These are phyloP conservation scores for Tirmania nivea DNA, from an alignment of 495 filamentous ascomycete genomes.

Conservation along the genomic window DNA sequence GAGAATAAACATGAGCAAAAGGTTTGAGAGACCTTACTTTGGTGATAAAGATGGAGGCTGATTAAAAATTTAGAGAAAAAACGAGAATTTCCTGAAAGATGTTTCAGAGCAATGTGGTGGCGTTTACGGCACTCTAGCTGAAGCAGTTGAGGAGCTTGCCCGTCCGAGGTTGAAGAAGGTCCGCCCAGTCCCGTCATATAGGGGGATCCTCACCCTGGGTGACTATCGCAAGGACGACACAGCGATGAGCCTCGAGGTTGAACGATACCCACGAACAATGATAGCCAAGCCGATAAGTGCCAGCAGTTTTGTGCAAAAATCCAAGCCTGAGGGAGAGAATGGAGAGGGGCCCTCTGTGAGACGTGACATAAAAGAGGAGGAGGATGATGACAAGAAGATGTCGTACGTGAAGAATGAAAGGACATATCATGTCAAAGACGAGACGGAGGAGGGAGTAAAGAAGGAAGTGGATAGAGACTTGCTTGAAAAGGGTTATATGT, in stretches of 20 bases:
- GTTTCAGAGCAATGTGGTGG: conserved; percentile 44
- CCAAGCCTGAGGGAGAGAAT: conserved; percentile 23
- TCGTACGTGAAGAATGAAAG: conserved; percentile 46
- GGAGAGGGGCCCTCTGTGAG: conserved; percentile 28
- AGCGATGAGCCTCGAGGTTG: conserved; percentile 63
- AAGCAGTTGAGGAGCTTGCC: conserved; percentile 54
- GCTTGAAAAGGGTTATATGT: conserved; percentile 80
- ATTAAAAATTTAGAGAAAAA: conserved; percentile 28
- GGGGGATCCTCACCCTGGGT: conserved; percentile 61
- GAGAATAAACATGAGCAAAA: conserved; percentile 61
- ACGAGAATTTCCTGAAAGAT: conserved; percentile 42
- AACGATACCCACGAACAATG: conserved; percentile 71
- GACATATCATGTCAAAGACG: conserved; percentile 59
- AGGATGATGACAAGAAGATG: conserved; percentile 28
- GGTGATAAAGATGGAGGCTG: conserved; percentile 1
- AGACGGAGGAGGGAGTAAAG: conserved; percentile 54
- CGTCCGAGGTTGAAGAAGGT: conserved; percentile 50
- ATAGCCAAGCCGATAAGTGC: conserved; percentile 50
- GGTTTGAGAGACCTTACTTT: conserved; percentile 19
- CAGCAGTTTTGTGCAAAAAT: conserved; percentile 44
- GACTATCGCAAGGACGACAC: conserved; percentile 51
- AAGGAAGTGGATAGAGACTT: conserved; percentile 64
- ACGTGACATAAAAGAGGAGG: conserved; percentile 6
- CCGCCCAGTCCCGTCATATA: conserved; percentile 52
- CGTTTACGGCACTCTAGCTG: conserved; percentile 57